phyloP scores from a whole-genome alignment of 306 rosid genomes.

The Inga laurina region DNA sequence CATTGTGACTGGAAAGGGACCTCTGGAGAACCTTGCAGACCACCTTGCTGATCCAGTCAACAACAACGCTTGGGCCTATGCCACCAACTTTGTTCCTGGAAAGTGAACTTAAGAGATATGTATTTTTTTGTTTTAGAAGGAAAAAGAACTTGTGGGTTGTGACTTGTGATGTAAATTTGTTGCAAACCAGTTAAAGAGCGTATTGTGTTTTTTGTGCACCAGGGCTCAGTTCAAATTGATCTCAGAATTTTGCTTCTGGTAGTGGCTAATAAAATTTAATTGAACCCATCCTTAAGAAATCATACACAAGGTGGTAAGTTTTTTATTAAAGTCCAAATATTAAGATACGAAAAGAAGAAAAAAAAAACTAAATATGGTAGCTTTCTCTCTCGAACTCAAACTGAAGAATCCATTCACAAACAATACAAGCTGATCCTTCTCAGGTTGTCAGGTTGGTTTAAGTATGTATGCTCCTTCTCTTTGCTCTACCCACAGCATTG shows the following conservation, averaged over 20 bases:
- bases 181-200: background rate
- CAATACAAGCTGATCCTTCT: background rate
- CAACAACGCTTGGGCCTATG: constrained; percentile 30
- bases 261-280: background rate
- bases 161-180: constrained; percentile 8
- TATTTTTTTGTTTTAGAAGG: background rate
- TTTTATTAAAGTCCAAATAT: background rate
- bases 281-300: background rate
- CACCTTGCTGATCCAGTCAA: constrained; percentile 42
- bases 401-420: background rate
- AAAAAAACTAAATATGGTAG: no score
- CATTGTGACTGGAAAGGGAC: constrained; percentile 44
- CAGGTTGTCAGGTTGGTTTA: background rate
- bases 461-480: constrained; percentile 31
- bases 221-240: background rate
- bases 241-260: background rate
- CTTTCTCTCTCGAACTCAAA: background rate
- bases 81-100: constrained; percentile 45
- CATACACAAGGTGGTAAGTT: background rate
- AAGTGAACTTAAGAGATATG: constrained; percentile 18
- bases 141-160: background rate
- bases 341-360: background rate
- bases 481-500: constrained; percentile 62
- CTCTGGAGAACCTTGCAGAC: constrained; percentile 38
- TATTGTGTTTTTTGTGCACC: background rate